These are phyloP conservation scores for Nymphaea thermarum DNA, from an alignment of 164 flowering plant genomes.

Conservation along the genomic window DNA sequence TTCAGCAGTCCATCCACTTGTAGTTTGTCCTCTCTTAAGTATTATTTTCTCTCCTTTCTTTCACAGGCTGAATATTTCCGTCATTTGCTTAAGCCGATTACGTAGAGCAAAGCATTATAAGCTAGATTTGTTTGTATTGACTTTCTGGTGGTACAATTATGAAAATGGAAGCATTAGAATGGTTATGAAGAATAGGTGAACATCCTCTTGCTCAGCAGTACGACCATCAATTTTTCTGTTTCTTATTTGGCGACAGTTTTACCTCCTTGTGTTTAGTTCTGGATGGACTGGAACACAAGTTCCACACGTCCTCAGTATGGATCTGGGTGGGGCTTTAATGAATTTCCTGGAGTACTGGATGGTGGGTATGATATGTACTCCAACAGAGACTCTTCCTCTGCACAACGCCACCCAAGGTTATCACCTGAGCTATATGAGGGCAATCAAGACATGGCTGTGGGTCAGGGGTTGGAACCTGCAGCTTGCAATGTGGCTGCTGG, in stretches of 20 bases:
- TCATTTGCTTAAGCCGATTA: constrained; percentile 11
- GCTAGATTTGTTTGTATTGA: neutral
- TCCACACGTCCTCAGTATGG: neutral
- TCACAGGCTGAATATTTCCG: constrained; percentile 75
- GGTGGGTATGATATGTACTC: neutral
- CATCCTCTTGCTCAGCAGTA: neutral
- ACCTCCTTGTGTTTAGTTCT: neutral
- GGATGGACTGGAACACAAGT: neutral
- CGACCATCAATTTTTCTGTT: neutral
- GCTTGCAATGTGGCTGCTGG: neutral
- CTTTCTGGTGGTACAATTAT: neutral
- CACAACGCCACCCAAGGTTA: neutral
- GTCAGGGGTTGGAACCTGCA: neutral
- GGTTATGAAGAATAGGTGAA: neutral
- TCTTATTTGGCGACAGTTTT: neutral
- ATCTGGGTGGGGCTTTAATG: neutral
- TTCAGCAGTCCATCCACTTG: too few species aligned
- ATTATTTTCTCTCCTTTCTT: constrained; percentile 2
- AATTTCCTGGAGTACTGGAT: neutral
- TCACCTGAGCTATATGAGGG: neutral
- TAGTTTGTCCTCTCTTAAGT: neutral
- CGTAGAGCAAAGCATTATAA: constrained; percentile 27
- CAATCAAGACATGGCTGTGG: neutral
- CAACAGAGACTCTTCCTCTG: neutral
- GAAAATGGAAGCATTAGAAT: neutral